Conservation (phyloP, 345 rosid genomes). For the Alliaria petiolata region DNA sequence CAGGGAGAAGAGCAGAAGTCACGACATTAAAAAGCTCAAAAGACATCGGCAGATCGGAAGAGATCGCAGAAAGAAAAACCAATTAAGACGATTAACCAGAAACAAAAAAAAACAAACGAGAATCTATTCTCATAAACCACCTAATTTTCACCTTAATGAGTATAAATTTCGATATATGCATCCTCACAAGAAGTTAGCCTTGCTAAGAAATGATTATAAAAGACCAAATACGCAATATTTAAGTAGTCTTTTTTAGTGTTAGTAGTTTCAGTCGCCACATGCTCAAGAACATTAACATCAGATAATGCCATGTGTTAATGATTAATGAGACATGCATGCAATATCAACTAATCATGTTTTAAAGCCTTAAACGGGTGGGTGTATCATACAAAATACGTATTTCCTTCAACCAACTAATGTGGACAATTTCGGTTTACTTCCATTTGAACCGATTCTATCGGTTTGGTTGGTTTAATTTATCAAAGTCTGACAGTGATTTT, state of each 20-base stretch:
- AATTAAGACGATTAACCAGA: no score
- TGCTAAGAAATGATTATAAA: no score
- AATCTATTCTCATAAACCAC: no score
- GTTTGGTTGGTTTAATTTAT: neutral
- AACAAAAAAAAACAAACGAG: no score
- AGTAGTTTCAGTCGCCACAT: slow-evolving; percentile 3
- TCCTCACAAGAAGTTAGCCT: no score
- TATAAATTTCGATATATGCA: no score
- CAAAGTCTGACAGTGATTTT: neutral
- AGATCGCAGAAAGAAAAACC: no score
- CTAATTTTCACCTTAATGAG: no score
- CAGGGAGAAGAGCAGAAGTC: no score
- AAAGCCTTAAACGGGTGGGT: neutral
- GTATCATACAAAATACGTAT: neutral
- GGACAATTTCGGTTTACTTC: neutral
- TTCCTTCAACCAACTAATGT: neutral
- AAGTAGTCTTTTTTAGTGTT: neutral
- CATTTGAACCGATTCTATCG: neutral
- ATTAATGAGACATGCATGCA: slow-evolving; percentile 1
- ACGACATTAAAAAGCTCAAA: no score
- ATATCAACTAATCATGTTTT: neutral
- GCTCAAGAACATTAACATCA: neutral
- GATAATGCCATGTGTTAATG: slow-evolving; percentile 4
- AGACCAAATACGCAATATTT: neutral
- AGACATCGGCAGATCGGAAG: no score